These are phyloP conservation scores for Hemisphaericaspora subhashii DNA, from an alignment of 1,139 yeast genomes.

Conservation along the genomic window DNA sequence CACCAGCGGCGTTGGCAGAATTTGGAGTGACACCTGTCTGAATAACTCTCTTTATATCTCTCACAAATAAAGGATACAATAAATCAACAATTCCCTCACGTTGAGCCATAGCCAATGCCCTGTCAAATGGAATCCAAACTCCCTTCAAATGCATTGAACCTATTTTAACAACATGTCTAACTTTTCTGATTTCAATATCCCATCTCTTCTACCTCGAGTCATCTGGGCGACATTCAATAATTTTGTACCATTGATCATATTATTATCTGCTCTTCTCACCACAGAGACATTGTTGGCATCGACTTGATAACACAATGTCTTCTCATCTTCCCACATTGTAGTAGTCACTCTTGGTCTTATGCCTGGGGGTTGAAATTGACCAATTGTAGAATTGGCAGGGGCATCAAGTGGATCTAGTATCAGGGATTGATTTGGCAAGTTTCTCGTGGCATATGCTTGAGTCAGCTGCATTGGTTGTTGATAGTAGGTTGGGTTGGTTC, in stretches of 20 bases:
- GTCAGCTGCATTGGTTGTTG: constrained; percentile 6
- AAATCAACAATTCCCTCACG: constrained; percentile 84
- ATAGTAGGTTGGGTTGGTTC: constrained; percentile 6
- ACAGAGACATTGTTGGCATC: constrained; percentile 91
- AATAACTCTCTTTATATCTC: constrained; percentile 75
- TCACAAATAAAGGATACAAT: constrained; percentile 83
- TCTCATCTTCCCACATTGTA: constrained; percentile 97
- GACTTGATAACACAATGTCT: constrained; percentile 91
- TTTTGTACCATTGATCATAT: constrained; percentile 95
- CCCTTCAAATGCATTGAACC: constrained; percentile 98
- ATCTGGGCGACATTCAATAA: constrained; percentile 55
- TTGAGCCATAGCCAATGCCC: constrained; percentile 90
- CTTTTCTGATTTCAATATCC: constrained; percentile 79
- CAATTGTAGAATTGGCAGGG: constrained; percentile 38
- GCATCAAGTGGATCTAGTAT: constrained; percentile 24
- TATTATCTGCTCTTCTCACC: constrained; percentile 88
- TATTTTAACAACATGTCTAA: constrained; percentile 88
- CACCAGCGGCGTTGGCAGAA: constrained; percentile 14
- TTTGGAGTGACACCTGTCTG: constrained; percentile 51
- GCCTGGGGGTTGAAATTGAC: constrained; percentile 52
- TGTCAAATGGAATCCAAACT: constrained; percentile 96
- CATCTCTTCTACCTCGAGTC: constrained; percentile 59
- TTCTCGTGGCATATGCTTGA: constrained; percentile 4
- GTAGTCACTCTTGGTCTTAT: constrained; percentile 87
- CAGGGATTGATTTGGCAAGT: constrained; percentile 14